Base-by-base conservation (phyloP, 345 rosid genomes). In the Noccaea caerulescens region DNA sequence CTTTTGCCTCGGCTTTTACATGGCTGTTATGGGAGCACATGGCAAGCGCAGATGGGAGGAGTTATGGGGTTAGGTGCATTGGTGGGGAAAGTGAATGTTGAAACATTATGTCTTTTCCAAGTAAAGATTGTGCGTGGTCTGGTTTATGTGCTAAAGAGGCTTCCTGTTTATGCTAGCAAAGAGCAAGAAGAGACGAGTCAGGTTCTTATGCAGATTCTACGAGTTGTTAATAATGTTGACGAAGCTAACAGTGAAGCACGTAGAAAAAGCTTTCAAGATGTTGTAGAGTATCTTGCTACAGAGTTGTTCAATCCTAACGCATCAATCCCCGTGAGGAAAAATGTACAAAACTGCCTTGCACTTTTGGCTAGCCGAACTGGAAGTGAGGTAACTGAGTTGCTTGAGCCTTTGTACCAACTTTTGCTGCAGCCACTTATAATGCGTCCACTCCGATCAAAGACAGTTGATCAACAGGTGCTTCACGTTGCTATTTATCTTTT, bases 21-120 rank as follows among this genome's bases (percentile, higher is more conserved):
- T 80, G 91, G 98, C 80, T 94, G 97, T 80, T 92, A 88, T 81
- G 99, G 99, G 69, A 94, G 85, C 76, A 87, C 90, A 30, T 94
- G 99, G 99, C 97, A 94, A 81, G 90, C 97, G 38, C 99, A 94
- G 74, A 89, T 94, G 88, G 99, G 99, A 67, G 99, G 98, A 72
- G 99, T 94, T 75, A 87, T 92, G 96, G 98, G 99, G 34, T 87
- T 94, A 59, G 95, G 96, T 73, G 96, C 97, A 63, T 76, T 94
- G 77, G 96, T 94, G 49, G 99, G 99, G 57, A 94, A 92, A 86
- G 97, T 92, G 61, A 91, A 97, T 75, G 99, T 92, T 68, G 99
- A 94, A 80, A 87, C 88, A 39, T 68, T 94, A 69, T 92, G 97
- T 76, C 79, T 66, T 82, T 92, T 94, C 79, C 98, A 94, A 85